Evolutionary conservation across 129 eudicot genomes (phyloP).

Genomic region (Escallonia rubra): DNA sequence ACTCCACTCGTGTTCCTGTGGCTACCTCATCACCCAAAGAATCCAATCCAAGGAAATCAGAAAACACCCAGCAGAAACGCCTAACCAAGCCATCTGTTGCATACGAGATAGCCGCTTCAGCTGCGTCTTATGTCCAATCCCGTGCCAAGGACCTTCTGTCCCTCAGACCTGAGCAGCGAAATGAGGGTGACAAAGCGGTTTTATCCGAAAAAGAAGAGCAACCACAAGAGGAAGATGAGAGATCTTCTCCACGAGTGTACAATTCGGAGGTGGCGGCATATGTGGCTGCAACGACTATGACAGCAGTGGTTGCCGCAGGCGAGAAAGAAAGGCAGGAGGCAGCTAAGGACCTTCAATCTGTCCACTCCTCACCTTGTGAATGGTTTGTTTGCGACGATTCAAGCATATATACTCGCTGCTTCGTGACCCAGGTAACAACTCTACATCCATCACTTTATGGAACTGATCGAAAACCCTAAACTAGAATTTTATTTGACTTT

Average conservation of each 20-base stretch:
- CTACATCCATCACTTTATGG: background rate
- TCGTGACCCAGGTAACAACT: conserved; percentile 63
- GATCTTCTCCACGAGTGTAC: conserved; percentile 26
- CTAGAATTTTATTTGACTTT: too few relatives aligned
- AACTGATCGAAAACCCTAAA: background rate
- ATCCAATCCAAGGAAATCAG: conserved; percentile 1
- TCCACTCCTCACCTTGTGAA: conserved; percentile 76
- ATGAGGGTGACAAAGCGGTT: conserved; percentile 7
- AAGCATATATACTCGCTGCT: conserved; percentile 64
- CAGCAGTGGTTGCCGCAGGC: conserved; percentile 82
- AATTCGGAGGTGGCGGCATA: conserved; percentile 75
- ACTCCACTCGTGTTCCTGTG: conserved; percentile 20
- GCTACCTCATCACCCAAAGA: conserved; percentile 17
- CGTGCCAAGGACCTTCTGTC: conserved; percentile 35
- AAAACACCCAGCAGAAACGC: conserved; percentile 7
- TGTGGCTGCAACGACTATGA: conserved; percentile 84
- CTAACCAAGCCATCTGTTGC: conserved; percentile 35
- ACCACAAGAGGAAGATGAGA: conserved; percentile 21
- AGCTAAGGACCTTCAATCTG: conserved; percentile 67
- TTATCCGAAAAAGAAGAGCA: conserved; percentile 1
- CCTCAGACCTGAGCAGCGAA: conserved; percentile 22
- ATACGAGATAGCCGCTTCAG: conserved; percentile 76
- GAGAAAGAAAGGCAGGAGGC: conserved; percentile 74
- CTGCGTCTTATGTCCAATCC: conserved; percentile 70
- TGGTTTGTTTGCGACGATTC: conserved; percentile 87